Base-by-base conservation (phyloP, 192 early-diverging fungal species). In the Allomyces macrogynus region DNA sequence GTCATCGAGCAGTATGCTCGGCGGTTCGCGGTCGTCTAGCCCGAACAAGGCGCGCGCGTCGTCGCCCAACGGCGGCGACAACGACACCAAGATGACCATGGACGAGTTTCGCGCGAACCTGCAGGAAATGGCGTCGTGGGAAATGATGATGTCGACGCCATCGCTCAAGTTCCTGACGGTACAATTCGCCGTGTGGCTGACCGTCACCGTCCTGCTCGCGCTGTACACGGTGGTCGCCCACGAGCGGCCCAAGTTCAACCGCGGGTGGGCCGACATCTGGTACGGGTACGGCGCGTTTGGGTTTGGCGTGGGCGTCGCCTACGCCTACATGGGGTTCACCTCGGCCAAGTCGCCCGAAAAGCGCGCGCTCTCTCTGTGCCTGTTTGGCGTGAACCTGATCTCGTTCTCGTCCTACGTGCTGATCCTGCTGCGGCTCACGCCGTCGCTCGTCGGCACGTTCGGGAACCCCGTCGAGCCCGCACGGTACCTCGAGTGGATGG, bases 401-500 rank as follows among this genome's bases (percentile, higher is more conserved):
- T 67, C 68, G 16, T 24, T 57, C n/a, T 26, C 32, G 4, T 65
- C 63, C 62, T 72, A 67, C 67, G 57, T 66, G 14, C n/a, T 66
- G 27, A 44, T 68, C 5, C 61, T 64, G 25, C 60, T 69, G 23
- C 66, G 71, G n/a, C 54, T 63, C 5, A 66, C 63, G 9, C 54
- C 69, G 24, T 69, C 68, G 18, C 61, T 66, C 24, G 26, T 64
- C 20, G 68, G 69, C 57, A 20, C 14, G 16, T 40, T 44, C 1
- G 66, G 63, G 0, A 20, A 67, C 42, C 71, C 71, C 10, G 14
- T 69, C 16, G 68, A 69, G 40, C 40, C 63, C 32, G 49, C 61
- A 14, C 61, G 71, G 57, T 67, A 63, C 23, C 23, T 71, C n/a
- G 67, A 74, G 63, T 74, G 73, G 73, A 63, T 65, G 10, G 67